Evolutionary conservation across 805 yeast species (phyloP).

Genomic region (Dipodascopsis uninucleata): DNA sequence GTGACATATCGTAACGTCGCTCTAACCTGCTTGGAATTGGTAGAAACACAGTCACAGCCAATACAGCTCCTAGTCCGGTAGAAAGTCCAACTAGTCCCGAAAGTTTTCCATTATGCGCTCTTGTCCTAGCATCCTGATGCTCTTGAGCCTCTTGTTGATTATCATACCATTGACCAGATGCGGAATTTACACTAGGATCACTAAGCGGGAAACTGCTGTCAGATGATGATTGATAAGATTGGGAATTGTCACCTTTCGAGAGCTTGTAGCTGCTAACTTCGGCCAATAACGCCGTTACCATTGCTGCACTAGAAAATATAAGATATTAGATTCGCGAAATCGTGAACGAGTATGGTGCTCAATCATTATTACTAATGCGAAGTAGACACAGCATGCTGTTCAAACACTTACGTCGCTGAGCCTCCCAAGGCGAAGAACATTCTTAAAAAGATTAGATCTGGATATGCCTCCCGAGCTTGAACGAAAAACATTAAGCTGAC

Average conservation of each 20-base stretch:
- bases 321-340: not conserved
- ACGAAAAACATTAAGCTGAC: conserved; percentile 50
- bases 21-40: conserved; percentile 55
- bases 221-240: not conserved
- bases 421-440: conserved; percentile 61
- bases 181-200: no score
- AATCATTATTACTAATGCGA: no score
- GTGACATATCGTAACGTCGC: conserved; percentile 34
- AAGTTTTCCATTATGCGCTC: conserved; percentile 48
- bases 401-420: conserved; percentile 36
- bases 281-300: conserved; percentile 58
- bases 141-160: no score
- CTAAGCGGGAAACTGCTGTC: no score
- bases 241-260: no score
- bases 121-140: no score
- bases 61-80: conserved; percentile 65
- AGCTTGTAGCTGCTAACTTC: conserved; percentile 36
- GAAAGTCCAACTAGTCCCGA: conserved; percentile 60
- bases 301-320: conserved; percentile 41
- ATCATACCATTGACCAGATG: no score
- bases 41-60: conserved; percentile 53
- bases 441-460: conserved; percentile 51
- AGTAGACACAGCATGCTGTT: no score
- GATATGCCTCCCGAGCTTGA: conserved; percentile 44
- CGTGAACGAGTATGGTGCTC: not conserved